Percentiles rank a stretch among this genome's conserved stretches.
phyloP scores from a whole-genome alignment of 345 rosid genomes.

The Hypericum perforatum region DNA sequence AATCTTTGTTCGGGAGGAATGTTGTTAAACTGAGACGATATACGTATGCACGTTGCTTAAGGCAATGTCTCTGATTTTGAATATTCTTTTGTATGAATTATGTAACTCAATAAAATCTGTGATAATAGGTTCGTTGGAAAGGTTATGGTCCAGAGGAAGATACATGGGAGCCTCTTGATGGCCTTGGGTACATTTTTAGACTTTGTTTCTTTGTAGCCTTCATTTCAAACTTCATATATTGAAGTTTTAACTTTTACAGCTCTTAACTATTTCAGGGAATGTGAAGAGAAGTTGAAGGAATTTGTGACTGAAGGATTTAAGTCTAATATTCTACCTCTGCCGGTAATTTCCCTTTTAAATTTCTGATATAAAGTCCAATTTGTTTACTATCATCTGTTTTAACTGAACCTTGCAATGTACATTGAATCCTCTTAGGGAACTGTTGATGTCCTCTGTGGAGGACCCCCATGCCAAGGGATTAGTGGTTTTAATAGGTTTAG shows the following conservation, averaged over 20 bases:
- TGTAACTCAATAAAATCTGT: no score
- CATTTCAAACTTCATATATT: neutral
- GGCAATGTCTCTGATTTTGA: no score
- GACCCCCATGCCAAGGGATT: slow-evolving; percentile 86
- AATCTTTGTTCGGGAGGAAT: no score
- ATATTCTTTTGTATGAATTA: no score
- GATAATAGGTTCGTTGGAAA: slow-evolving; percentile 51
- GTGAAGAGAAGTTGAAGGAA: slow-evolving; percentile 31
- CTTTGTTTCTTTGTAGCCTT: no score
- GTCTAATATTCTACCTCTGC: slow-evolving; percentile 45
- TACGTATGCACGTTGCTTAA: no score
- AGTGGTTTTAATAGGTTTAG: slow-evolving; percentile 70
- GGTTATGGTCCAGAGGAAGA: slow-evolving; percentile 43
- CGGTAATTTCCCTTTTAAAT: slow-evolving; percentile 20
- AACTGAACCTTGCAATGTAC: neutral
- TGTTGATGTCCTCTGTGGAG: slow-evolving; percentile 73
- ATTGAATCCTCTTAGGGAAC: slow-evolving; percentile 32
- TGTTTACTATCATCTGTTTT: neutral
- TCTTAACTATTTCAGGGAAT: slow-evolving; percentile 22
- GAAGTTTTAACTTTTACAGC: neutral
- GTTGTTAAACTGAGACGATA: no score
- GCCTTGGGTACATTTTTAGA: slow-evolving; percentile 33
- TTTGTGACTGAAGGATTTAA: slow-evolving; percentile 42
- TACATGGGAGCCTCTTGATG: slow-evolving; percentile 58
- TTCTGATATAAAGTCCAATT: neutral